Evolutionary conservation across 2,329 filamentous ascomycete species (phyloP), one percentile per base, ranked within the genome.

Genomic region (Chrysoporthe deuterocubensis): DNA sequence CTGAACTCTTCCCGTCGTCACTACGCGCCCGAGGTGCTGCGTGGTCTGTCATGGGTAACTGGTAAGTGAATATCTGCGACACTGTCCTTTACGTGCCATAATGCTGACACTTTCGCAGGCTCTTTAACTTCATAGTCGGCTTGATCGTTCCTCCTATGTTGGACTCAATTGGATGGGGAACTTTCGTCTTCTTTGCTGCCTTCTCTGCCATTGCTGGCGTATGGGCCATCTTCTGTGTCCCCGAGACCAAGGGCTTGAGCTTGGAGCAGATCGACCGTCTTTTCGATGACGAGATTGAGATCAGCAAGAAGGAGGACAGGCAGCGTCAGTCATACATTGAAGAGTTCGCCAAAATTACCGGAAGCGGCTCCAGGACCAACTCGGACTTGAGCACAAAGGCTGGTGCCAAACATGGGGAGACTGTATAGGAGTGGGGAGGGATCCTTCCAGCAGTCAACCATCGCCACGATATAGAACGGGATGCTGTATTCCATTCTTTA

Each of bases 41-140:
- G 78, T 81, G 71, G 81, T 81, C 80, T 13, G 77, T 74, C 32
- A 78, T 68, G 48, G 74, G 73, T 52, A 79, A 68, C 42, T 72
- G 67, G 75, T 69, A 14, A n/a, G 46, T 40, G 37, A 40, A 6
- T 40, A 6, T 40, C 37, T 40, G 37, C 65, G 67, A 75, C 64
- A 71, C 72, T 66, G 67, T 70, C 61, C 65, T 72, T 71, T 61
- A 69, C 70, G 16, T 72, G 70, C 16, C 9, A 9, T 40, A 9
- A 40, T 9, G 9, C 37, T 40, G 37, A 40, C 37, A 40, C 6
- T 40, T 40, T 40, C 6, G 5, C 9, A 40, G 37, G 37, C 37
- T 40, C 37, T 40, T 40, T 9, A 40, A 40, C 37, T 76, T 76
- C 70, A 76, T 75, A 50, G 70, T 62, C 37, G 72, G 71, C 50